Conservation (phyloP, 768 basidiomycete genomes). For the Cytidiella melzeri region DNA sequence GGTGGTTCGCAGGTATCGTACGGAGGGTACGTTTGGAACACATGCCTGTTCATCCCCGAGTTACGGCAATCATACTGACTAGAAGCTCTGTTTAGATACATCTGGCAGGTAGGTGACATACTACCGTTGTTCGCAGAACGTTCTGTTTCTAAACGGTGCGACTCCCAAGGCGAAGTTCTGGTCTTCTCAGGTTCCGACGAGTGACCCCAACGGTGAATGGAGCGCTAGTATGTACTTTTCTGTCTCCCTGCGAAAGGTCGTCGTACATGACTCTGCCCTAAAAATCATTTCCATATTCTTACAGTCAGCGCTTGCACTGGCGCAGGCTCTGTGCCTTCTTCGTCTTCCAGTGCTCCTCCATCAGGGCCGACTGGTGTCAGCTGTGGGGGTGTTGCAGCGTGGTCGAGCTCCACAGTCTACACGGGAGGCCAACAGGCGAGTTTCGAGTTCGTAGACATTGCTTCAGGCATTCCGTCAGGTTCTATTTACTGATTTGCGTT, state of each 20-base stretch:
- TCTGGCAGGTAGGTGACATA: constrained; percentile 48
- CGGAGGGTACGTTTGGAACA: constrained; percentile 36
- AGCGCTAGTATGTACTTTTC: constrained; percentile 39
- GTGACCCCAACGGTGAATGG: constrained; percentile 53
- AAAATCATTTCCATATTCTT: not conserved
- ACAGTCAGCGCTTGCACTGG: constrained; percentile 48
- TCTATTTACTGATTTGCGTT: too few relatives aligned
- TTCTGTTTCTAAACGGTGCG: not conserved
- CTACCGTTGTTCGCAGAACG: not conserved
- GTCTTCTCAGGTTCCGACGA: constrained; percentile 40
- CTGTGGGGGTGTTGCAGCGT: constrained; percentile 46
- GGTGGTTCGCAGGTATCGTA: constrained; percentile 50
- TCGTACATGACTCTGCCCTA: not conserved
- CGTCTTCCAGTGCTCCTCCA: constrained; percentile 3
- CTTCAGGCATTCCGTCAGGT: not conserved
- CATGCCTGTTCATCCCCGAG: not conserved
- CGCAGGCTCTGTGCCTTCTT: constrained; percentile 25
- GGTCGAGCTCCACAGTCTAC: constrained; percentile 43
- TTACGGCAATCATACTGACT: not conserved
- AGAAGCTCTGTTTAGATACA: constrained; percentile 38
- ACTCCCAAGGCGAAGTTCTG: constrained; percentile 54
- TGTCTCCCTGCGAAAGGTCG: not conserved
- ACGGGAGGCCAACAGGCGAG: constrained; percentile 45
- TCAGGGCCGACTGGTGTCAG: constrained; percentile 18
- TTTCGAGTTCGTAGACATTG: constrained; percentile 38